Evolutionary conservation across 208 protist genomes (phyloP).

Genomic region (Leishmania lainsoni): DNA sequence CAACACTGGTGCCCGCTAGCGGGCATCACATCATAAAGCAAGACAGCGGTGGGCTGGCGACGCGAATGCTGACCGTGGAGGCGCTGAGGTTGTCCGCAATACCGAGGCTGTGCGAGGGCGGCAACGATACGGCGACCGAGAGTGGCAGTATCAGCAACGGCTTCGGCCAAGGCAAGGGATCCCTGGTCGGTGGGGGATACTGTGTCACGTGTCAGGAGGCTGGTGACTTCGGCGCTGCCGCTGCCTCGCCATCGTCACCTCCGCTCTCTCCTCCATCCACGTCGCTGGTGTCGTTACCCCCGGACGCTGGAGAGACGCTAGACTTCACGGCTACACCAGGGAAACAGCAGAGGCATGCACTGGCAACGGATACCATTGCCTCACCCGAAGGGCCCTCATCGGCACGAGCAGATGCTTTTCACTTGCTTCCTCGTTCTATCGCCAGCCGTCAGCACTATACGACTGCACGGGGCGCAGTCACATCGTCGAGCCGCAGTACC

Average conservation of each 20-base stretch:
- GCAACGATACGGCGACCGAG: neutral
- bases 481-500: neutral
- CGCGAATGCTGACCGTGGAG: neutral
- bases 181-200: neutral
- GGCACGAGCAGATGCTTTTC: neutral
- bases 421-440: neutral
- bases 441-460: neutral
- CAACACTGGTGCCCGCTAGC: neutral
- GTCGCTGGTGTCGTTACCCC: neutral
- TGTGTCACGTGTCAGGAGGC: neutral
- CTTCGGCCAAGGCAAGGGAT: neutral
- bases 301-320: neutral
- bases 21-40: neutral
- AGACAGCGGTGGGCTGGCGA: neutral
- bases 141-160: constrained; percentile 1
- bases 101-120: neutral
- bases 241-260: neutral
- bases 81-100: neutral
- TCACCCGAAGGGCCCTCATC: neutral
- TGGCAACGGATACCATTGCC: neutral
- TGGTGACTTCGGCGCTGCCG: neutral
- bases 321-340: neutral
- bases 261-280: neutral
- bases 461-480: neutral
- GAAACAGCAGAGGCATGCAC: neutral